phyloP scores from a whole-genome alignment of 768 basidiomycete species.

The Kwoniella sp. region DNA sequence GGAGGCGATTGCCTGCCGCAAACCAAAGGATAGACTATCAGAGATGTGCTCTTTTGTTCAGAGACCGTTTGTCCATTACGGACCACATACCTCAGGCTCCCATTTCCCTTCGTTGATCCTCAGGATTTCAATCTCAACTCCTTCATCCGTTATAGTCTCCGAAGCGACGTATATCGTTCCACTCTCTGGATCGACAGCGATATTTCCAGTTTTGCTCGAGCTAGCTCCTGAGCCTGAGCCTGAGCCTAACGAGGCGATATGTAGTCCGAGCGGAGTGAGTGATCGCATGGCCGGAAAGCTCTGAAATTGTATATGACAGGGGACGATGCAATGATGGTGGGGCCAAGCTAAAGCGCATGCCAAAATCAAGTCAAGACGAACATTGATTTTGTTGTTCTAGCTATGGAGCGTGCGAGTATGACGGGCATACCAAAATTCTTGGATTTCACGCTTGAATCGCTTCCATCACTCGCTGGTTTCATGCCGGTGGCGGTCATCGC shows the following conservation, averaged over 20 bases:
- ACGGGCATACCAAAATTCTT: conserved; percentile 12
- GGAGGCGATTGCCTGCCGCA: conserved; percentile 33
- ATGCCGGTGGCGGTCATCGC: neutral
- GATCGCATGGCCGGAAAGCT: conserved; percentile 20
- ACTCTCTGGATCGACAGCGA: conserved; percentile 48
- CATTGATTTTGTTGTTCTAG: no score
- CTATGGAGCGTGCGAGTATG: neutral
- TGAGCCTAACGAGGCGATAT: conserved; percentile 9
- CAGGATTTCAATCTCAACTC: conserved; percentile 63
- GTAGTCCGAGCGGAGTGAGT: conserved; percentile 22
- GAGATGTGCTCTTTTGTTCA: neutral
- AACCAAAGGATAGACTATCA: conserved; percentile 2
- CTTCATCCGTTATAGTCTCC: conserved; percentile 59
- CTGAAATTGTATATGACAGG: neutral
- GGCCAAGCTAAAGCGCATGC: no score
- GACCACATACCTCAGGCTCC: conserved; percentile 21
- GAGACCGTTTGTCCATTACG: no score
- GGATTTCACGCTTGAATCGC: neutral
- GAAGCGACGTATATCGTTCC: conserved; percentile 63
- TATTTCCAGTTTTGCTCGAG: conserved; percentile 18
- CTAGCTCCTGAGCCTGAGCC: conserved; percentile 1
- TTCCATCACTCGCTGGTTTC: neutral
- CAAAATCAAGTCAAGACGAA: no score
- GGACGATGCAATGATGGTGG: no score
- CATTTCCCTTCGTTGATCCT: conserved; percentile 9